phyloP scores from a whole-genome alignment of 225 moss, liverwort and hornwort genomes.

The Bryum argenteum region DNA sequence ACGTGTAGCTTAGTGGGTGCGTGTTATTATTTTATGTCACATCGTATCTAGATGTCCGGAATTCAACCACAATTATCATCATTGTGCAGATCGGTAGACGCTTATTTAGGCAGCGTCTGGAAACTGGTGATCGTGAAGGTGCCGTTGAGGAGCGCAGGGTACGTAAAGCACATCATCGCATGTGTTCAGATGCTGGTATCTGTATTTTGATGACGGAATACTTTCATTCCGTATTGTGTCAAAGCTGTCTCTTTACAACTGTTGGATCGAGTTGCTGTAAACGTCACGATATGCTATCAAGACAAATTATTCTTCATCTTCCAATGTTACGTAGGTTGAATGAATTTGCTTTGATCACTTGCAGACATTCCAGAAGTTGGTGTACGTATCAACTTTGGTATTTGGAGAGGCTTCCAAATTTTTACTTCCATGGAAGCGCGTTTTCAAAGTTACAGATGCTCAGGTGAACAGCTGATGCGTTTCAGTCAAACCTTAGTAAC shows the following conservation, averaged over 20 bases:
- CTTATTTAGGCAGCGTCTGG: slow-evolving; percentile 86
- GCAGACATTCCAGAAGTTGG: slow-evolving; percentile 97
- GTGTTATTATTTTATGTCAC: no score
- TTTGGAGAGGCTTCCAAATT: slow-evolving; percentile 99
- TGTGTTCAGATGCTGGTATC: not conserved
- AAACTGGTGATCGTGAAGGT: slow-evolving; percentile 93
- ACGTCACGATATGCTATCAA: not conserved
- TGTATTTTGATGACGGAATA: not conserved
- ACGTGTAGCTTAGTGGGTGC: no score
- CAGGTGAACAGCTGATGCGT: slow-evolving; percentile 48
- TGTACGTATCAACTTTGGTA: slow-evolving; percentile 92
- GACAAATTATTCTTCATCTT: not conserved
- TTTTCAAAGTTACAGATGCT: slow-evolving; percentile 94
- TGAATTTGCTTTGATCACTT: slow-evolving; percentile 11
- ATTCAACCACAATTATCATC: not conserved
- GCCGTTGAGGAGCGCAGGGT: slow-evolving; percentile 98
- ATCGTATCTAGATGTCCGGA: not conserved
- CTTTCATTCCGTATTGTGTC: not conserved
- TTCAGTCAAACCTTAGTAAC: not conserved
- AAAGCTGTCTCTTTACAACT: not conserved
- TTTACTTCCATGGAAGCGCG: slow-evolving; percentile 95
- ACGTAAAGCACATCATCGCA: slow-evolving; percentile 19
- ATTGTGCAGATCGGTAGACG: slow-evolving; percentile 85
- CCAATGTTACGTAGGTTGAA: slow-evolving; percentile 11
- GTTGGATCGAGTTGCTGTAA: slow-evolving; percentile 12